A percentile compares a stretch with the other conserved stretches of the same genome.
phyloP scores from a whole-genome alignment of 805 yeast genomes.

The Metschnikowia colocasiae region DNA sequence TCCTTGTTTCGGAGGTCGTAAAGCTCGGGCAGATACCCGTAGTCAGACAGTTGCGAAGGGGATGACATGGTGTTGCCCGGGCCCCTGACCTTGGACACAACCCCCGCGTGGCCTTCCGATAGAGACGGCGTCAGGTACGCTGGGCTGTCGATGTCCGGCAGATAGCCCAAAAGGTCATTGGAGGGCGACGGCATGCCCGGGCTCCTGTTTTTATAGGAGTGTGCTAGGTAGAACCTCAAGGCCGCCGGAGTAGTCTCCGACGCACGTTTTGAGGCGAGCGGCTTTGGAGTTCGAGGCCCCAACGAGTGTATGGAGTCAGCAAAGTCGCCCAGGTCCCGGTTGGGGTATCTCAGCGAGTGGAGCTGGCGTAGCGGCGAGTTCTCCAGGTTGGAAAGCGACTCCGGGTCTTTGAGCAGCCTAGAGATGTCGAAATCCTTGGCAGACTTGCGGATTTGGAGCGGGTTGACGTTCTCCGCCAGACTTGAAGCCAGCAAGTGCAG shows the following conservation, averaged over 20 bases:
- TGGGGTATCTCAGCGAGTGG: conserved; percentile 1
- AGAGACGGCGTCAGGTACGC: neutral
- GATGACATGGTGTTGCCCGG: neutral
- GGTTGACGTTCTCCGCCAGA: conserved; percentile 2
- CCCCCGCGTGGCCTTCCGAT: neutral
- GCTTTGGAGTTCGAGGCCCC: neutral
- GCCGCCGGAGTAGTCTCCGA: neutral
- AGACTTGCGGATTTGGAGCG: neutral
- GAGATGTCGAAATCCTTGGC: conserved; percentile 1
- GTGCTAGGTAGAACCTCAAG: neutral
- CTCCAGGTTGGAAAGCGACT: neutral
- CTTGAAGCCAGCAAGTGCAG: neutral
- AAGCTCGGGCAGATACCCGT: neutral
- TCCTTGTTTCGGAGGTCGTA: neutral
- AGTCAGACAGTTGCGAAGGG: neutral
- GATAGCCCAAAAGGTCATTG: neutral
- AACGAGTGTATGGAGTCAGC: neutral
- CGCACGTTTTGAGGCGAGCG: too few species aligned
- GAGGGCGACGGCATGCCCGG: neutral
- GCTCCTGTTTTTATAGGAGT: neutral
- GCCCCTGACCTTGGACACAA: neutral
- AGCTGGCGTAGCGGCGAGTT: conserved; percentile 3
- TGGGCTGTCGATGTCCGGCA: neutral
- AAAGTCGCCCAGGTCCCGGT: neutral
- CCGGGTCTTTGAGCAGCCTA: neutral